phyloP scores from a whole-genome alignment of 169 alveolate species.

The Plasmodium gonderi region DNA sequence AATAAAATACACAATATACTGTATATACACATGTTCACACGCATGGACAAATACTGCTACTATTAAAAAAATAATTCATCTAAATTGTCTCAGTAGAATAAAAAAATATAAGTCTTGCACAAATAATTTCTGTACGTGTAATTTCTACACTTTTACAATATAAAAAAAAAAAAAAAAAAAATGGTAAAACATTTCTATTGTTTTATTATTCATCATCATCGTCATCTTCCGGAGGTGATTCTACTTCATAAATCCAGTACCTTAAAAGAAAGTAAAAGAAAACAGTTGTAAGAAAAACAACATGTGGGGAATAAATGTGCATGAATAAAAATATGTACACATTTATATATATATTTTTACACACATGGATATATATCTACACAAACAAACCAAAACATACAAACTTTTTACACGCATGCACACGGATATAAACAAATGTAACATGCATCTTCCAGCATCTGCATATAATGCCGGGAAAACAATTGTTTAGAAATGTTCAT shows the following conservation, averaged over 20 bases:
- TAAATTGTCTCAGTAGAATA: background rate
- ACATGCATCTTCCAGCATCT: background rate
- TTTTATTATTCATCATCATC: constrained; percentile 60
- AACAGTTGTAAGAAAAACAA: background rate
- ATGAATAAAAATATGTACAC: background rate
- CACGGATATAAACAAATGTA: background rate
- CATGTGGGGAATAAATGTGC: background rate
- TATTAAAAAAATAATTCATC: background rate
- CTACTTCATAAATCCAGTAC: constrained; percentile 93
- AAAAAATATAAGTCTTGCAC: background rate
- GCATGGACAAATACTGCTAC: background rate
- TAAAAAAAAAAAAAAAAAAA: constrained; percentile 10
- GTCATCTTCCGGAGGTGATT: constrained; percentile 88
- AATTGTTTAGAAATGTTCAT: background rate
- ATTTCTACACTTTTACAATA: background rate
- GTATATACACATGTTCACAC: background rate
- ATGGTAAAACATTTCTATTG: background rate
- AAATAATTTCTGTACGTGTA: background rate
- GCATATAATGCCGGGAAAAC: background rate
- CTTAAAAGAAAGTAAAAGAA: constrained; percentile 40
- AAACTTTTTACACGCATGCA: background rate
- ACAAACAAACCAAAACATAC: background rate
- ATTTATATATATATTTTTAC: background rate
- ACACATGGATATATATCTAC: background rate
- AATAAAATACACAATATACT: background rate